Conservation (phyloP, 305 asterid species). For the Fraxinus sp. region DNA sequence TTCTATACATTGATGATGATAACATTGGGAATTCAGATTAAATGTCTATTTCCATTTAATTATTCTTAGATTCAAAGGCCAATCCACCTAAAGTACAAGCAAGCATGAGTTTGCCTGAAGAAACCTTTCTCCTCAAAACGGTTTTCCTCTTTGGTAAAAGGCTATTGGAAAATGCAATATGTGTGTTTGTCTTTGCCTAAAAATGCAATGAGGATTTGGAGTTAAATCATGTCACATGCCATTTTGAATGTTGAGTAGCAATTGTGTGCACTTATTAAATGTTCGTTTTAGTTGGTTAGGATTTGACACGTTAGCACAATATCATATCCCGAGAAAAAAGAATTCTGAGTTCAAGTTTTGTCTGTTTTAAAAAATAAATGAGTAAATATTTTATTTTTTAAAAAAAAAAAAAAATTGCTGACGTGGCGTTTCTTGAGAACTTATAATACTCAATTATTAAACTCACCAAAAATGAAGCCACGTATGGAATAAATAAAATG, state of each 20-base stretch:
- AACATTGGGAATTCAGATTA: constrained; percentile 20
- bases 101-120: constrained; percentile 10
- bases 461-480: constrained; percentile 6
- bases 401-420: neutral
- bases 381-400: neutral
- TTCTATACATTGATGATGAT: neutral
- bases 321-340: neutral
- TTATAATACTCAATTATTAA: neutral
- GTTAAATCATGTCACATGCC: neutral
- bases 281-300: neutral
- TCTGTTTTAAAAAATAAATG: neutral
- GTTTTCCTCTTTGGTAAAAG: neutral
- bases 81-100: constrained; percentile 26
- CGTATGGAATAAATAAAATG: constrained; percentile 15
- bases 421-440: neutral
- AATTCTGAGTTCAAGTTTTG: neutral
- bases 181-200: neutral
- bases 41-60: constrained; percentile 21
- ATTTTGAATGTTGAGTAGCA: neutral
- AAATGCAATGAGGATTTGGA: neutral
- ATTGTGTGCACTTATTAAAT: neutral
- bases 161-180: neutral
- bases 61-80: constrained; percentile 40
- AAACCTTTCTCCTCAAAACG: neutral
- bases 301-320: neutral